A percentile compares a stretch with the other conserved stretches of the same genome.
phyloP scores from a whole-genome alignment of 1,139 yeast genomes.

The Pichia sp. region DNA sequence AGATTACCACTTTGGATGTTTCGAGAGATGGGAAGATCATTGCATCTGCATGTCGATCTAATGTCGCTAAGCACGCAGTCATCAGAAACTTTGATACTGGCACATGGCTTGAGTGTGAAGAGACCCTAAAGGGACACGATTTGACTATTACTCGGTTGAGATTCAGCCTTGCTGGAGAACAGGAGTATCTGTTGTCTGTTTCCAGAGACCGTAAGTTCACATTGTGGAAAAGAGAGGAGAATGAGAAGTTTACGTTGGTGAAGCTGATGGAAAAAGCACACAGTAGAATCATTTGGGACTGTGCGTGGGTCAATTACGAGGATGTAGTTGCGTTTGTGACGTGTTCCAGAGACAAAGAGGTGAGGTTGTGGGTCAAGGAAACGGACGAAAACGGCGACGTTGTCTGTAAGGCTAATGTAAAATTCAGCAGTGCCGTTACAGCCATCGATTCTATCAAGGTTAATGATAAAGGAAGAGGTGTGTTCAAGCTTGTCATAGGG shows the following conservation, averaged over 20 bases:
- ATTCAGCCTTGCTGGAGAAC: conserved; percentile 41
- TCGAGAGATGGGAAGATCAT: conserved; percentile 59
- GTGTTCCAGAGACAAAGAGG: conserved; percentile 78
- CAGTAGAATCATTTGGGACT: conserved; percentile 91
- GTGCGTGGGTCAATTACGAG: conserved; percentile 66
- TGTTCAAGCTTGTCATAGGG: conserved; percentile 57
- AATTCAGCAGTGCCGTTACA: conserved; percentile 59
- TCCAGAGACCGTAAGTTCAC: conserved; percentile 88
- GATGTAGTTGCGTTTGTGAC: conserved; percentile 55
- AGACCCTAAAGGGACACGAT: conserved; percentile 57
- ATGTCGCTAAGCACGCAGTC: conserved; percentile 78
- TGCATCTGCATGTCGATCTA: conserved; percentile 91
- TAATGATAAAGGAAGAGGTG: conserved; percentile 21
- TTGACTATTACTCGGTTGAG: conserved; percentile 80
- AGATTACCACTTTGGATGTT: conserved; percentile 73
- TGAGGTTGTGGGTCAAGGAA: conserved; percentile 66
- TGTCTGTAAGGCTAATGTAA: conserved; percentile 35
- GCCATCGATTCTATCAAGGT: conserved; percentile 54
- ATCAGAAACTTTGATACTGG: conserved; percentile 65
- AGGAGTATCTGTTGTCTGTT: conserved; percentile 63
- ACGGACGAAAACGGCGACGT: conserved; percentile 22
- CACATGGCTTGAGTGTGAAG: conserved; percentile 57
- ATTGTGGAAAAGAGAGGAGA: conserved; percentile 54
- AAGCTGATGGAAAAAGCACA: conserved; percentile 70
- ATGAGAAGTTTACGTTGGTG: conserved; percentile 37